Evolutionary conservation across 2,329 filamentous ascomycete genomes (phyloP).

Genomic region (Orbilia blumenaviensis): DNA sequence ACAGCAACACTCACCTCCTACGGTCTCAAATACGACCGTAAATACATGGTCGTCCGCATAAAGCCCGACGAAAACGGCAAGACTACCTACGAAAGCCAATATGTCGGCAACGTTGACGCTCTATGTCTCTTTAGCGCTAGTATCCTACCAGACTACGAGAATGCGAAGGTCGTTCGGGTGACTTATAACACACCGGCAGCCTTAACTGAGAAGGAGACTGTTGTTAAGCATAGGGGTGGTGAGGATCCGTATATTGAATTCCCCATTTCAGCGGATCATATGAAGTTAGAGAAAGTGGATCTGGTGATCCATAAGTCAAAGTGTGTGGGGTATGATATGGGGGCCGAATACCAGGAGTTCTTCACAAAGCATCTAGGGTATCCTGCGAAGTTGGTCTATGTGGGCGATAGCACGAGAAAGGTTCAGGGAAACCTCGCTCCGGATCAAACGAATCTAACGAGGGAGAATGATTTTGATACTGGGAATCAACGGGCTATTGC

Average conservation of each 20-base stretch:
- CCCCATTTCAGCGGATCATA: slow-evolving; percentile 67
- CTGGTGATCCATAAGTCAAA: slow-evolving; percentile 71
- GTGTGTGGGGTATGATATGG: slow-evolving; percentile 72
- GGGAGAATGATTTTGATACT: slow-evolving; percentile 19
- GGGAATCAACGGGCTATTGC: slow-evolving; percentile 12
- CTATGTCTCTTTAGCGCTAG: slow-evolving; percentile 69
- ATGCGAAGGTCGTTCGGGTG: slow-evolving; percentile 54
- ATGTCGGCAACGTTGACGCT: slow-evolving; percentile 68
- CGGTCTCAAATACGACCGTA: slow-evolving; percentile 73
- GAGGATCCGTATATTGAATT: slow-evolving; percentile 65
- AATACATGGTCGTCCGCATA: slow-evolving; percentile 70
- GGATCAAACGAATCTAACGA: slow-evolving; percentile 56
- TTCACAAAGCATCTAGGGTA: slow-evolving; percentile 74
- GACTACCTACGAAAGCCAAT: slow-evolving; percentile 67
- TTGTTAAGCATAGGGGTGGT: slow-evolving; percentile 55
- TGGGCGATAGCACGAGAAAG: slow-evolving; percentile 69
- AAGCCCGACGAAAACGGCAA: slow-evolving; percentile 55
- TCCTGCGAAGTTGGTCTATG: slow-evolving; percentile 70
- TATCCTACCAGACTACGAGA: slow-evolving; percentile 65
- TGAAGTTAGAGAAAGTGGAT: slow-evolving; percentile 64
- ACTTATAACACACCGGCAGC: slow-evolving; percentile 32
- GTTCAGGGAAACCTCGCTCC: slow-evolving; percentile 72
- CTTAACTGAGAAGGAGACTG: not conserved
- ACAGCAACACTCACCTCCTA: slow-evolving; percentile 68
- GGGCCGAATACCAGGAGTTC: slow-evolving; percentile 68